Conservation (phyloP, 176 grass and related monocot species). For the Puya raimondii region DNA sequence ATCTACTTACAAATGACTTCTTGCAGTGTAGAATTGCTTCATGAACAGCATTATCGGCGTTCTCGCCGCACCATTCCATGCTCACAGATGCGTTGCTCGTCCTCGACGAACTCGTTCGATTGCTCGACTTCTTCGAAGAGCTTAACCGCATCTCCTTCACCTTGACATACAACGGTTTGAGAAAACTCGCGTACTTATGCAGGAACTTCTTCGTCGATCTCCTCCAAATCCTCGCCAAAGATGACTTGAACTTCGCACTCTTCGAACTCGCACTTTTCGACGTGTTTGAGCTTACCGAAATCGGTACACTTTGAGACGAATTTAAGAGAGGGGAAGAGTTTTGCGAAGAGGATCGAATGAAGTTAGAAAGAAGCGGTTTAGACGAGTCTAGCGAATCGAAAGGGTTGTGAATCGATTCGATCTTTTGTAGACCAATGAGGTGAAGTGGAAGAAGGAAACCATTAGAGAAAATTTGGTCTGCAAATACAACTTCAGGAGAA, state of each 20-base stretch:
- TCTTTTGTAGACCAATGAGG: not conserved
- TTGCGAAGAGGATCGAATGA: too few species aligned
- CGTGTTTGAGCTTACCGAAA: too few species aligned
- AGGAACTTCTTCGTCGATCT: conserved; percentile 3
- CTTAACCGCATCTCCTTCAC: too few species aligned
- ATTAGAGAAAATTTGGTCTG: conserved; percentile 10
- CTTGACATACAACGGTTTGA: not conserved
- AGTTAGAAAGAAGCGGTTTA: too few species aligned
- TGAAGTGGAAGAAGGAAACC: conserved; percentile 3
- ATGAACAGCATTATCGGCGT: not conserved
- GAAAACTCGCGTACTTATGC: conserved; percentile 4
- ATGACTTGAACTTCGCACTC: not conserved
- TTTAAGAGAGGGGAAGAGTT: too few species aligned
- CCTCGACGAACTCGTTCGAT: not conserved
- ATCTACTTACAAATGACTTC: conserved; percentile 6
- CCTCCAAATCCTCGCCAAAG: not conserved
- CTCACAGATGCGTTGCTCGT: not conserved
- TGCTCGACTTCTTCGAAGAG: not conserved
- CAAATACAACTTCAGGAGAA: not conserved
- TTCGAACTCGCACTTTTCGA: not conserved
- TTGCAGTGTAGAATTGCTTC: conserved; percentile 19
- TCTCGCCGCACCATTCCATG: conserved; percentile 7
- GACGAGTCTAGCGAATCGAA: too few species aligned
- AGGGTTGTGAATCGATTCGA: too few species aligned
- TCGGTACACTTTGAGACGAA: too few species aligned